These are phyloP conservation scores for Hyaloperonospora brassicae DNA, from an alignment of 352 stramenopile genomes.

Conservation along the genomic window DNA sequence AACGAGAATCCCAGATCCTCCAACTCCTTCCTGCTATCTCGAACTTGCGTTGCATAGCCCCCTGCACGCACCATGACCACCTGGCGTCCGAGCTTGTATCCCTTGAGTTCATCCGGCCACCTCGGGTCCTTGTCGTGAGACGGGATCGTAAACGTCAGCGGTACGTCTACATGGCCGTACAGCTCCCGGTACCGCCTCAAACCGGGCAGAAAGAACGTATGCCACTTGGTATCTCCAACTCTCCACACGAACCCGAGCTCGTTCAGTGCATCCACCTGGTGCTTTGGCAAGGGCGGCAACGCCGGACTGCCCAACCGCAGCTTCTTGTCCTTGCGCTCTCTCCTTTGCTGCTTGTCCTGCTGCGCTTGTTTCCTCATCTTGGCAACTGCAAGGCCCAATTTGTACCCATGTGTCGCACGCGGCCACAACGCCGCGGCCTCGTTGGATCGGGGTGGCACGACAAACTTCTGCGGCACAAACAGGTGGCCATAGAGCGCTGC, in stretches of 20 bases:
- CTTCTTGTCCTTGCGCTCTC: constrained; percentile 17
- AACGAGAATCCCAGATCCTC: constrained; percentile 58
- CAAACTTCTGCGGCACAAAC: constrained; percentile 90
- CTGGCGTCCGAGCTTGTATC: constrained; percentile 55
- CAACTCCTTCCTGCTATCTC: constrained; percentile 33
- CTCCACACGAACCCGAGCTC: constrained; percentile 89
- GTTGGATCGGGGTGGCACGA: constrained; percentile 42
- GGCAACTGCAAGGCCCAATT: constrained; percentile 83
- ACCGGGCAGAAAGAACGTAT: constrained; percentile 57
- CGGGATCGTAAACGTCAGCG: constrained; percentile 55
- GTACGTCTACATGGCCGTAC: constrained; percentile 48
- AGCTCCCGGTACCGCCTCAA: constrained; percentile 50
- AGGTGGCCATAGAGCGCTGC: constrained; percentile 73
- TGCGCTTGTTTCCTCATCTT: constrained; percentile 71
- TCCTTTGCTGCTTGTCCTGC: constrained; percentile 19
- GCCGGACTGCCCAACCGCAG: constrained; percentile 6
- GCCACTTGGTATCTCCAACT: constrained; percentile 65
- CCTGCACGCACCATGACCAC: constrained; percentile 61
- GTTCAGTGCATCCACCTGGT: constrained; percentile 74
- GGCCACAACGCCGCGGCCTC: constrained; percentile 49
- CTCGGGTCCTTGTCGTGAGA: constrained; percentile 18
- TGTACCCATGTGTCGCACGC: constrained; percentile 68
- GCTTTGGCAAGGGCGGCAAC: constrained; percentile 34
- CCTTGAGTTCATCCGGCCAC: constrained; percentile 43
- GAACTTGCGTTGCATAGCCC: constrained; percentile 45